Percentiles rank a stretch among this genome's conserved stretches.
phyloP scores from a whole-genome alignment of 306 rosid species.

The Sicyos edulis region DNA sequence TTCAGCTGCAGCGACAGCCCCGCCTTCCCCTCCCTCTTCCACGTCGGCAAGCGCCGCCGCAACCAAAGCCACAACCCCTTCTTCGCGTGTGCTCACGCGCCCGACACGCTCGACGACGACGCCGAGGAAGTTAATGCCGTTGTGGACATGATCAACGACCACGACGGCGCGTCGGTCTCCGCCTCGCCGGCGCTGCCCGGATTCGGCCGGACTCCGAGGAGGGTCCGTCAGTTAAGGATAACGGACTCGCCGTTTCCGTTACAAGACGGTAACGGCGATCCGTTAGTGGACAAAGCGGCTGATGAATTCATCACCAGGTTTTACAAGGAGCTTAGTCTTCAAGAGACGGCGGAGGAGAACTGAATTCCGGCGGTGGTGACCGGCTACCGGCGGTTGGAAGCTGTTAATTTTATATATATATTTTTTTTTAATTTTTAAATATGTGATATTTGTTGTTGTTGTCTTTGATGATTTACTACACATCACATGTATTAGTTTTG shows the following conservation, averaged over 20 bases:
- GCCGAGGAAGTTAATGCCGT: slow-evolving; percentile 31
- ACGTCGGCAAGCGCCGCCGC: slow-evolving; percentile 40
- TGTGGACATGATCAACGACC: slow-evolving; percentile 44
- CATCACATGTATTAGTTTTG: too few species aligned
- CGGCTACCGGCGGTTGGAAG: too few species aligned
- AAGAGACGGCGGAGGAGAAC: slow-evolving; percentile 16
- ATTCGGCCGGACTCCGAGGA: slow-evolving; percentile 44
- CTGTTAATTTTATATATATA: neutral
- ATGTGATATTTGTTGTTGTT: neutral
- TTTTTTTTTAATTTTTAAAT: too few species aligned
- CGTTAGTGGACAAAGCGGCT: slow-evolving; percentile 29
- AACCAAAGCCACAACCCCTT: slow-evolving; percentile 30
- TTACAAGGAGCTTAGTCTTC: slow-evolving; percentile 35
- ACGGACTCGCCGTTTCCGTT: slow-evolving; percentile 95
- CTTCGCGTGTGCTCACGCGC: slow-evolving; percentile 48
- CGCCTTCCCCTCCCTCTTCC: slow-evolving; percentile 22
- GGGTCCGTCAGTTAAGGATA: slow-evolving; percentile 66
- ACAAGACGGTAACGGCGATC: slow-evolving; percentile 39
- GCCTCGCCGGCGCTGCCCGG: slow-evolving; percentile 54
- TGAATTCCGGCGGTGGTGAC: slow-evolving; percentile 4
- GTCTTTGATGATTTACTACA: too few species aligned
- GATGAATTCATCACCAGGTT: slow-evolving; percentile 21
- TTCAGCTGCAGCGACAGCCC: slow-evolving; percentile 94
- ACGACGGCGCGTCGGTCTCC: neutral
- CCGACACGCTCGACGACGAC: slow-evolving; percentile 49